Evolutionary conservation across 352 stramenopile species (phyloP).

Genomic region (Pythium oligandrum): DNA sequence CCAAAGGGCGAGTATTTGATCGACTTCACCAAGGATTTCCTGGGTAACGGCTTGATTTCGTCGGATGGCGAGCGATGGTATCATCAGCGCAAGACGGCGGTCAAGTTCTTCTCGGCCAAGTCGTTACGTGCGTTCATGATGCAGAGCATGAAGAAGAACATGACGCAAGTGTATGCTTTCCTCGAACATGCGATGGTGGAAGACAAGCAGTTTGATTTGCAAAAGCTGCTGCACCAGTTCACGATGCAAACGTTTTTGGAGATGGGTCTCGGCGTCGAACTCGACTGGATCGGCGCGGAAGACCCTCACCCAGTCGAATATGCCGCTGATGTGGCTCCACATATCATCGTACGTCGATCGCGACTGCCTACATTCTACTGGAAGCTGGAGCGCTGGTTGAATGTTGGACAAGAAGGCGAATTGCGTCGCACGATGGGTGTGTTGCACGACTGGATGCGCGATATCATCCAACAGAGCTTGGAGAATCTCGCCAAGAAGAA

Average conservation of each 20-base stretch:
- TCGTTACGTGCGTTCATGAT: conserved; percentile 7
- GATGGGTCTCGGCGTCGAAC: conserved; percentile 44
- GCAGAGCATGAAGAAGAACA: conserved; percentile 9
- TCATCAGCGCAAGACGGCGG: conserved; percentile 27
- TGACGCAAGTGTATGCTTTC: conserved; percentile 14
- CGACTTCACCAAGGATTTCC: conserved; percentile 16
- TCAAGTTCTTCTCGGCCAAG: conserved; percentile 27
- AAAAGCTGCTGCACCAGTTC: conserved; percentile 41
- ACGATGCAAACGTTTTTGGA: conserved; percentile 58
- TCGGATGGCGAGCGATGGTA: conserved; percentile 27
- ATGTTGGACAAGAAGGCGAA: conserved; percentile 32
- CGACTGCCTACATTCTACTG: conserved; percentile 42
- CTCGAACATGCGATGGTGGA: conserved; percentile 1
- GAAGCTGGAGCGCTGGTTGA: conserved; percentile 48
- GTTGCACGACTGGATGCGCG: conserved; percentile 36
- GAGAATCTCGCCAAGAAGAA: conserved; percentile 5
- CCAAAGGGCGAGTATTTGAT: conserved; percentile 23
- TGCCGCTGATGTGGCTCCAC: conserved; percentile 29
- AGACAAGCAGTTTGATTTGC: conserved; percentile 16
- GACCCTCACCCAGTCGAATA: conserved; percentile 43
- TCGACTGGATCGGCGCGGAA: conserved; percentile 30
- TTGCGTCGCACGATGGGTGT: conserved; percentile 23
- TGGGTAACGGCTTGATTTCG: conserved; percentile 20
- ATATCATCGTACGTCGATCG: conserved; percentile 38
- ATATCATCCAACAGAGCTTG: conserved; percentile 43